Evolutionary conservation across 1,139 yeast genomes (phyloP).

Genomic region (Yamadazyma membranifaciens): DNA sequence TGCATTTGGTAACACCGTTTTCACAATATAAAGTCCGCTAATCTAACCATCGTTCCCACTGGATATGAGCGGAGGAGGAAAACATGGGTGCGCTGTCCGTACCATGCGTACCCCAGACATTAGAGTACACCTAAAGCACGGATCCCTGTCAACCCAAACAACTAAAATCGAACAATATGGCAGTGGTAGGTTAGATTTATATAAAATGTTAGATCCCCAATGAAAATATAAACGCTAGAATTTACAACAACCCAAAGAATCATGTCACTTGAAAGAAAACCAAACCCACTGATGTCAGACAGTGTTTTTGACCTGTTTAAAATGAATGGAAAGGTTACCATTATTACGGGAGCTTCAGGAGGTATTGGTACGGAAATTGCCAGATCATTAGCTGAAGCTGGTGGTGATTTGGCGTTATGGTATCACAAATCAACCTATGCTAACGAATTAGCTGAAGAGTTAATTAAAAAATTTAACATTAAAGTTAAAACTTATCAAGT

Average conservation of each 20-base stretch:
- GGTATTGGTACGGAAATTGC: slow-evolving; percentile 83
- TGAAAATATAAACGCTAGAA: too few species aligned
- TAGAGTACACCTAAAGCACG: too few species aligned
- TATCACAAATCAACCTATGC: slow-evolving; percentile 47
- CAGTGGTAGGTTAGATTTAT: too few species aligned
- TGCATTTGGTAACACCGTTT: too few species aligned
- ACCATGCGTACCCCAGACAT: not conserved
- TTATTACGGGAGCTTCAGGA: slow-evolving; percentile 78
- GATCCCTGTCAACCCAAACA: too few species aligned
- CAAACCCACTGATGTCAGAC: slow-evolving; percentile 22
- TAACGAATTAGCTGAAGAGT: slow-evolving; percentile 57
- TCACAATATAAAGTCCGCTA: too few species aligned
- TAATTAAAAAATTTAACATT: slow-evolving; percentile 57
- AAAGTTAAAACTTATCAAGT: slow-evolving; percentile 66
- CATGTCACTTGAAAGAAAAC: slow-evolving; percentile 15
- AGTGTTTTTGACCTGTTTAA: slow-evolving; percentile 50
- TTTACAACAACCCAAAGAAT: too few species aligned
- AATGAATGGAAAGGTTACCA: slow-evolving; percentile 73
- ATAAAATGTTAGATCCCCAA: too few species aligned
- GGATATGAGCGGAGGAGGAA: too few species aligned
- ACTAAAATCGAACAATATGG: too few species aligned
- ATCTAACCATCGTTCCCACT: too few species aligned
- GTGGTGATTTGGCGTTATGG: slow-evolving; percentile 52
- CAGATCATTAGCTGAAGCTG: slow-evolving; percentile 80
- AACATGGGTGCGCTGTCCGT: too few species aligned